Base-by-base conservation (phyloP, 805 yeast genomes). In the Kazachstania bromeliacearum region DNA sequence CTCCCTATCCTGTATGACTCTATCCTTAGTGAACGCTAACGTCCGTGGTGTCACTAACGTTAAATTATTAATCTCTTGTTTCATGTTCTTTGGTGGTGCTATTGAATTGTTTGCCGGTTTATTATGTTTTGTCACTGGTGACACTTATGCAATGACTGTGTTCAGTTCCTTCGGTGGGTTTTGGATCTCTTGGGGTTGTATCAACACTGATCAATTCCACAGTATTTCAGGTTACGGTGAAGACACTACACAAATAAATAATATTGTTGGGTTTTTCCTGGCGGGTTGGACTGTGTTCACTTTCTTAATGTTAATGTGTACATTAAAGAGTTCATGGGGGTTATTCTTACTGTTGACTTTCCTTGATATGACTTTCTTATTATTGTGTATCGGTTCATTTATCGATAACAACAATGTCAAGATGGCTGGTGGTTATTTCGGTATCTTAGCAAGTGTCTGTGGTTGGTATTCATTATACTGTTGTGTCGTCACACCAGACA, bases 121-220 rank as follows among this genome's bases (percentile, higher is more conserved):
- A 67, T 74, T 82, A 71, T 85, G 82, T 58, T 68, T 79, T 59
- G 75, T 79, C n/a, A 66, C 74, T 28, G 87, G 81, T 48, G 79
- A 79, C 59, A 79, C 85, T 16, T 80, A 78, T 62, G 85, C 85
- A 60, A 83, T 79, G 46, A 69, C 80, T 20, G 62, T 63, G 16
- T 52, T 64, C 40, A 60, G 64, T 24, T 54, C 67, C 4, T 65
- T 62, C 46, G 89, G 84, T 40, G 88, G 85, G 3, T 80, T 80
- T 56, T 80, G 89, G 89, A 72, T 77, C 64, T 65, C 78, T 19
- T 80, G 75, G 66, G 87, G 79, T 41, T 81, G 81, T 22, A 71
- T 80, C 23, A 57, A 60, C 39, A 67, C 72, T 33, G 77, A 76
- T 33, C 70, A 71, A 51, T 77, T 77, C 53, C 77, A 76, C 18